Evolutionary conservation across 495 filamentous ascomycete genomes (phyloP).

Genomic region (Lepidopterella palustris): DNA sequence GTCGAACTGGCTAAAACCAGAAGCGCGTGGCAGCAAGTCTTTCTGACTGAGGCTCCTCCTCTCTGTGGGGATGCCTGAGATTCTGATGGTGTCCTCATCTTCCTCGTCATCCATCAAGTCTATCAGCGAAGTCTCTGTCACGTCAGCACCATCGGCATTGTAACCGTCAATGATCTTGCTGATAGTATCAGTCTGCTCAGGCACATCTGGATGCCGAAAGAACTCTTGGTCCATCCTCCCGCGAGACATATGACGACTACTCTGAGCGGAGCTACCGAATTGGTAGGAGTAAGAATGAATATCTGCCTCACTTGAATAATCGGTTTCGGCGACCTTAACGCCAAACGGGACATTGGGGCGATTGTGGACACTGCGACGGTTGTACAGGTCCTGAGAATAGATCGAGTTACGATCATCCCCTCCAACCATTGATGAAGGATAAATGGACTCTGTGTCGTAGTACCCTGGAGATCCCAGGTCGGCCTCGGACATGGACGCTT

Average conservation of each 20-base stretch:
- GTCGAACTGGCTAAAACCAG: constrained; percentile 25
- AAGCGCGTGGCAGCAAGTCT: neutral
- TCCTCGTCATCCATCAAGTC: neutral
- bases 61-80: neutral
- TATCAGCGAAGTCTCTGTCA: neutral
- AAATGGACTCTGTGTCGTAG: constrained; percentile 23
- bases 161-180: constrained; percentile 27
- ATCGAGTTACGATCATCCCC: constrained; percentile 4
- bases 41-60: neutral
- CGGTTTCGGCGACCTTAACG: neutral
- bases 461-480: neutral
- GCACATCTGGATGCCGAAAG: constrained; percentile 1
- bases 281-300: constrained; percentile 4
- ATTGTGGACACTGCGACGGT: constrained; percentile 6
- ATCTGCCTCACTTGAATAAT: constrained; percentile 4
- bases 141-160: neutral
- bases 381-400: constrained; percentile 10
- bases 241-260: constrained; percentile 8
- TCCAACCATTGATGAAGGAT: constrained; percentile 14
- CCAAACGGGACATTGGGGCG: constrained; percentile 7
- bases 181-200: constrained; percentile 24
- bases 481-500: constrained; percentile 8
- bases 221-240: constrained; percentile 7
- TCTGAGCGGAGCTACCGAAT: neutral
- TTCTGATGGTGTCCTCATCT: neutral